Base-by-base conservation (phyloP, 2,329 filamentous ascomycete genomes). In the Penicillium sclerotiorum region DNA sequence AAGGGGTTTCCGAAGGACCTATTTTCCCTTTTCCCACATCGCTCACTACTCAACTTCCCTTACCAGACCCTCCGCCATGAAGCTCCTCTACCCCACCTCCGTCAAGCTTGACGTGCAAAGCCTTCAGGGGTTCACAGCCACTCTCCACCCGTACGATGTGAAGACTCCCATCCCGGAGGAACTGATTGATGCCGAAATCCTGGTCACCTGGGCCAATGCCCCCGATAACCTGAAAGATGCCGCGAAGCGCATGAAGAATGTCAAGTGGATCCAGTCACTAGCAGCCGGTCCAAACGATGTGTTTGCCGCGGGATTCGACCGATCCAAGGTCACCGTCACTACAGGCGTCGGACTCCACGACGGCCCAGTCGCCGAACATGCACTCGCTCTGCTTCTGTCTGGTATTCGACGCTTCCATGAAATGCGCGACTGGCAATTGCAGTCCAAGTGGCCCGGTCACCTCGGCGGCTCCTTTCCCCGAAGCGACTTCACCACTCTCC, bases 211-310 rank as follows among this genome's bases (percentile, higher is more conserved):
- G 84, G 68, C 73, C 65, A 87, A 87, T 75, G 75, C 72, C 21
- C 58, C 80, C 33, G 71, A 71, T 12, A 85, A 85, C 72, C 81
- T 87, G 51, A 69, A 75, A 18, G 80, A 85, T 62, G 83, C 83
- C 41, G 79, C 77, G 2, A 57, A 64, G 43, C 77, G 79, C 50
- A 73, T 86, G 65, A 79, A 74, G 48, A 80, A 82, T 33, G 74
- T 87, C 12, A 75, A 75, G 56, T 87, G 83, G 83, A 86, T 87
- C 67, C 84, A 87, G 62, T 84, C 81, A 0, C 81, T 86, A 27
- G 84, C 84, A 28, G 83, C 84, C 1, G 84, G 84, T 0, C 84
- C 84, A 58, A 86, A 86, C 65, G 84, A 86, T 63, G 82, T 86
- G 13, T 77, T 86, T 15, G 67, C 64, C 44, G 84, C 83, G 21